A percentile compares a stretch with the other conserved stretches of the same genome.
These are phyloP conservation scores for Salvia miltiorrhiza DNA, from an alignment of 257 asterid species.

Conservation along the genomic window DNA sequence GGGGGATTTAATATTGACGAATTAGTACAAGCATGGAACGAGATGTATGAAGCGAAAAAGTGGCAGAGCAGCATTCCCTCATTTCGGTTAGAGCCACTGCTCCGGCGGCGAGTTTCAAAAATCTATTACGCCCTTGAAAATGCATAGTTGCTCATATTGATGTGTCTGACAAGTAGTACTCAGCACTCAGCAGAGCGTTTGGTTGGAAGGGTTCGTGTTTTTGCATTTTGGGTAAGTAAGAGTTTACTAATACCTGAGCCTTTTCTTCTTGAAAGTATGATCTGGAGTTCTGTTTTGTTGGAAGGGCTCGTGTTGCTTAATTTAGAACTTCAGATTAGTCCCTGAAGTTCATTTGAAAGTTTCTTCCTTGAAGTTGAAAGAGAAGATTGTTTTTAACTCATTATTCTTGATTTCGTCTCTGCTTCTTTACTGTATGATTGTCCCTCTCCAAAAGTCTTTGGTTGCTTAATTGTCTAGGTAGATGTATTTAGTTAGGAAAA, in stretches of 20 bases:
- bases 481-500: background rate
- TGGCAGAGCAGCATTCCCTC: slow-evolving; percentile 60
- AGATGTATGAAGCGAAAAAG: slow-evolving; percentile 81
- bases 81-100: slow-evolving; percentile 73
- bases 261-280: background rate
- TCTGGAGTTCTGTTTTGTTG: background rate
- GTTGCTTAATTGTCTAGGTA: background rate
- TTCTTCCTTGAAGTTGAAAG: background rate
- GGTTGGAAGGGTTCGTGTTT: slow-evolving; percentile 17
- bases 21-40: slow-evolving; percentile 89
- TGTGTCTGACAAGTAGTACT: slow-evolving; percentile 20
- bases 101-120: slow-evolving; percentile 66
- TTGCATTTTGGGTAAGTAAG: slow-evolving; percentile 41
- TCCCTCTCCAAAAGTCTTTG: slow-evolving; percentile 1
- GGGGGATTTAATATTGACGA: slow-evolving; percentile 87
- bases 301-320: background rate
- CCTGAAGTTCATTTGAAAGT: background rate
- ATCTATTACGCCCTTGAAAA: slow-evolving; percentile 57
- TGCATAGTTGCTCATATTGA: slow-evolving; percentile 38
- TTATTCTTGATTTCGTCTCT: background rate
- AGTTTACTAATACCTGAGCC: background rate
- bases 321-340: background rate
- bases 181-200: slow-evolving; percentile 15
- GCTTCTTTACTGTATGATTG: background rate
- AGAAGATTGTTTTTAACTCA: background rate